phyloP scores from a whole-genome alignment of 352 stramenopile genomes.

The Phytopythium cucurbitacearum region DNA sequence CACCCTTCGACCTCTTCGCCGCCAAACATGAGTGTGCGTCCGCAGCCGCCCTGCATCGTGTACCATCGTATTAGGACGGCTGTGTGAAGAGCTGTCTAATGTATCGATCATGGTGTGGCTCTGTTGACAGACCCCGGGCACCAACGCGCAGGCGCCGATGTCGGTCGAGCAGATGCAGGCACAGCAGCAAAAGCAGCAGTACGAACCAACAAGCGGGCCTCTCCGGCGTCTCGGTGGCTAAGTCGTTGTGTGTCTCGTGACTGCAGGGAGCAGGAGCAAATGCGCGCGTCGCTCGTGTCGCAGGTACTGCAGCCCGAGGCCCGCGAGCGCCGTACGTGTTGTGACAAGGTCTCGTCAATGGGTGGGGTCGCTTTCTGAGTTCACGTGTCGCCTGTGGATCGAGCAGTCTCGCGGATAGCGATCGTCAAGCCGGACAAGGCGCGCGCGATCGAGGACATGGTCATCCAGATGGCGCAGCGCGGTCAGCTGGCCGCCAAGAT shows the following conservation, averaged over 20 bases:
- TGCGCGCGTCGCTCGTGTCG: conserved; percentile 69
- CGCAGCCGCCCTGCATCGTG: too few relatives aligned
- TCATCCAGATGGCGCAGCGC: conserved; percentile 85
- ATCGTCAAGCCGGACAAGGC: conserved; percentile 89
- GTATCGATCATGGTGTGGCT: not conserved
- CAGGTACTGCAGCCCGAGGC: conserved; percentile 78
- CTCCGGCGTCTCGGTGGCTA: not conserved
- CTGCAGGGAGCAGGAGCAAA: conserved; percentile 67
- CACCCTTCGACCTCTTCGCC: not conserved
- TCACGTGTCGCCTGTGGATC: not conserved
- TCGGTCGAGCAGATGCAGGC: conserved; percentile 83
- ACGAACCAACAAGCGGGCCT: not conserved
- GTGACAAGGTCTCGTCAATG: not conserved
- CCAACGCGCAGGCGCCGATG: conserved; percentile 29
- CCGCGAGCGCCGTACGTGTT: conserved; percentile 68
- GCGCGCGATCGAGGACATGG: conserved; percentile 79
- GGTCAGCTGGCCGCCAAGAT: conserved; percentile 77
- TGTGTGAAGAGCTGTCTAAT: too few relatives aligned
- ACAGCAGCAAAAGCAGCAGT: conserved; percentile 85
- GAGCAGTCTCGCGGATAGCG: conserved; percentile 76
- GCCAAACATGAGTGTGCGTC: conserved; percentile 5
- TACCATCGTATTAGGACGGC: not conserved
- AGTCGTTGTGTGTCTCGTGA: not conserved
- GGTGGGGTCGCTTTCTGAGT: not conserved
- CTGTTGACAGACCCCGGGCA: not conserved